Evolutionary conservation across 1,284 basidiomycete genomes (phyloP).

Genomic region (Flammula alnicola): DNA sequence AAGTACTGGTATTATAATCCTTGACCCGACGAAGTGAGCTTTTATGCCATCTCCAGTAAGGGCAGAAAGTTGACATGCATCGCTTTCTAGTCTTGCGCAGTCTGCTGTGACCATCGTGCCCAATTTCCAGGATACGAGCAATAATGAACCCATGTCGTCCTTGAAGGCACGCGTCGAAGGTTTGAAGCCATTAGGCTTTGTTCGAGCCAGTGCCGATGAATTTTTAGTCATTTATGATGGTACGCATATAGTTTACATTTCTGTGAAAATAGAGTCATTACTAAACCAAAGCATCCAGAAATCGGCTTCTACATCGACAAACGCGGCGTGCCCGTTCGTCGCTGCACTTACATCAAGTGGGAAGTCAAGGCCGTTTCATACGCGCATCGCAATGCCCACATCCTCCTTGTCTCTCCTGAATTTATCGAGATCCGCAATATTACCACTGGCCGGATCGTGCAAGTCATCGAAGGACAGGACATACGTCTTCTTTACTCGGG

Average conservation of each 20-base stretch:
- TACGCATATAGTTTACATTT: slow-evolving; percentile 35
- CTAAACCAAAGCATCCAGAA: slow-evolving; percentile 34
- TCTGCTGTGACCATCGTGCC: slow-evolving; percentile 58
- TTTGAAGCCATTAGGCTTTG: slow-evolving; percentile 68
- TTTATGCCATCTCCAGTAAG: background rate
- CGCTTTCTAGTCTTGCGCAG: slow-evolving; percentile 40
- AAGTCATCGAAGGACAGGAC: slow-evolving; percentile 73
- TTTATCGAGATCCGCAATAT: slow-evolving; percentile 76
- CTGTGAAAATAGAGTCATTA: slow-evolving; percentile 2
- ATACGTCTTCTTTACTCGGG: slow-evolving; percentile 63
- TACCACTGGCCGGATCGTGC: slow-evolving; percentile 65
- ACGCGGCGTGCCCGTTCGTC: slow-evolving; percentile 65
- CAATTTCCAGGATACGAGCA: slow-evolving; percentile 53
- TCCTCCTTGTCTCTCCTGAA: slow-evolving; percentile 72
- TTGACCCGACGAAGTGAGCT: slow-evolving; percentile 68
- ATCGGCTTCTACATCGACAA: slow-evolving; percentile 77
- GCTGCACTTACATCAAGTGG: slow-evolving; percentile 71
- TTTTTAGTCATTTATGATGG: slow-evolving; percentile 76
- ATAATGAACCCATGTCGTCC: slow-evolving; percentile 45
- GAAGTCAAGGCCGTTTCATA: slow-evolving; percentile 67
- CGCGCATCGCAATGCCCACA: slow-evolving; percentile 58
- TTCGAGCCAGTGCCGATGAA: slow-evolving; percentile 60
- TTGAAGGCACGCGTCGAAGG: slow-evolving; percentile 65
- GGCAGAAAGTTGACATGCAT: slow-evolving; percentile 1
- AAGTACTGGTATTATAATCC: slow-evolving; percentile 63